Conservation (phyloP, 495 filamentous ascomycete genomes). For the Cudoniella acicularis region DNA sequence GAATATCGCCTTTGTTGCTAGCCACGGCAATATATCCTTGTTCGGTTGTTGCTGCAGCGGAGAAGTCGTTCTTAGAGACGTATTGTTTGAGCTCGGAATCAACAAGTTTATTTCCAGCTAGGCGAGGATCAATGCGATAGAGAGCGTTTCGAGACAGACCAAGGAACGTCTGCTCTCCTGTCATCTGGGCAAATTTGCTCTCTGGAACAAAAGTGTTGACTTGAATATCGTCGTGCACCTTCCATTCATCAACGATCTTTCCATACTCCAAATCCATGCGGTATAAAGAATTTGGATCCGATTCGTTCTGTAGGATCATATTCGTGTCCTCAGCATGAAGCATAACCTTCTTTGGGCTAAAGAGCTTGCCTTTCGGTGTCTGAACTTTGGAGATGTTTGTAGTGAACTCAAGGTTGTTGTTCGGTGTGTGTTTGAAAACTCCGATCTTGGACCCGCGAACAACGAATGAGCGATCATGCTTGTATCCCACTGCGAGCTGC, state of each 20-base stretch:
- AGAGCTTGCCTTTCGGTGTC: slow-evolving; percentile 80
- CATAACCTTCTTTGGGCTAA: slow-evolving; percentile 98
- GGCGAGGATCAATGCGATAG: slow-evolving; percentile 89
- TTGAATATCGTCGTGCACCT: slow-evolving; percentile 94
- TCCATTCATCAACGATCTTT: slow-evolving; percentile 99
- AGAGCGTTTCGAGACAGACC: slow-evolving; percentile 88
- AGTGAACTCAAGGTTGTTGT: slow-evolving; percentile 93
- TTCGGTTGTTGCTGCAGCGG: slow-evolving; percentile 86
- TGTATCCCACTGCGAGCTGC: slow-evolving; percentile 95
- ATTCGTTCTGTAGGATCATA: slow-evolving; percentile 83
- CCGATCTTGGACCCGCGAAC: slow-evolving; percentile 96
- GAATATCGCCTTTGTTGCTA: slow-evolving; percentile 95
- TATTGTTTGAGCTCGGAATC: slow-evolving; percentile 93
- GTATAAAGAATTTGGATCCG: slow-evolving; percentile 88
- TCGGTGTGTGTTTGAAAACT: slow-evolving; percentile 93
- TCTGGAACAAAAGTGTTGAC: slow-evolving; percentile 89
- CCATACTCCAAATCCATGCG: slow-evolving; percentile 98
- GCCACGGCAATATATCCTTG: slow-evolving; percentile 96
- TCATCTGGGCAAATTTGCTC: slow-evolving; percentile 98
- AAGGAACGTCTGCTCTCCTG: slow-evolving; percentile 88
- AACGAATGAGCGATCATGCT: slow-evolving; percentile 94
- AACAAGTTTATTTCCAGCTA: slow-evolving; percentile 88
- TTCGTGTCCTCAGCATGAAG: slow-evolving; percentile 88
- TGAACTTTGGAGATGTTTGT: slow-evolving; percentile 96
- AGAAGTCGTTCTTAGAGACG: slow-evolving; percentile 93